These are phyloP conservation scores for Amniculicola lignicola DNA, from an alignment of 495 filamentous ascomycete species.

Conservation along the genomic window DNA sequence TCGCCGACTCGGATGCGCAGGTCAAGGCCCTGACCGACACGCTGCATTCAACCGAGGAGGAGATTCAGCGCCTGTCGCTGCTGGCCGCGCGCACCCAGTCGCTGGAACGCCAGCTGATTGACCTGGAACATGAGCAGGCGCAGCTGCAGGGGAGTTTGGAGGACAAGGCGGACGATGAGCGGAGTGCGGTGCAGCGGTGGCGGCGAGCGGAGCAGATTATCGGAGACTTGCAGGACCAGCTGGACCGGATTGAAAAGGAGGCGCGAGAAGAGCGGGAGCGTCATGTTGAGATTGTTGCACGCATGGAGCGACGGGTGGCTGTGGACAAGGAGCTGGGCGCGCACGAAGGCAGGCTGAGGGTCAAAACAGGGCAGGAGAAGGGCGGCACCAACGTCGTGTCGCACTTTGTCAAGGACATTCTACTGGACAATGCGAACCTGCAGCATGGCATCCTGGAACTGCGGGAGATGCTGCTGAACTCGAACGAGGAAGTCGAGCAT, in stretches of 20 bases:
- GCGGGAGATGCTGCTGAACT: slow-evolving; percentile 82
- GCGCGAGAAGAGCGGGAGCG: slow-evolving; percentile 76
- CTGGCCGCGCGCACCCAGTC: slow-evolving; percentile 70
- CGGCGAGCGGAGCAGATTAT: slow-evolving; percentile 74
- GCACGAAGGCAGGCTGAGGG: slow-evolving; percentile 73
- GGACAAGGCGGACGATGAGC: slow-evolving; percentile 65
- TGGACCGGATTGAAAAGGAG: slow-evolving; percentile 85
- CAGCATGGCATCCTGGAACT: slow-evolving; percentile 87
- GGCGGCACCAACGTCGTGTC: slow-evolving; percentile 68
- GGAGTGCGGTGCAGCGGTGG: slow-evolving; percentile 76
- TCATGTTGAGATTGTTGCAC: slow-evolving; percentile 73
- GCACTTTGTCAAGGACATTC: slow-evolving; percentile 90
- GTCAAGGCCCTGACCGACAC: slow-evolving; percentile 68
- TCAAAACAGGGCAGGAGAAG: slow-evolving; percentile 48
- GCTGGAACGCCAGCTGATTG: slow-evolving; percentile 71
- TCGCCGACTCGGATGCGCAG: slow-evolving; percentile 70
- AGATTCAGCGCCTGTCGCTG: slow-evolving; percentile 67
- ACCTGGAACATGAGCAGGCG: slow-evolving; percentile 77
- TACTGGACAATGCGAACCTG: slow-evolving; percentile 91
- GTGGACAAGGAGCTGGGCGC: slow-evolving; percentile 70
- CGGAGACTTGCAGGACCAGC: slow-evolving; percentile 71
- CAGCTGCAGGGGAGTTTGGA: slow-evolving; percentile 63
- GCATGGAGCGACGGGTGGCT: slow-evolving; percentile 71
- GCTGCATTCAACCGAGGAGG: slow-evolving; percentile 69
- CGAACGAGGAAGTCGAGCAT: slow-evolving; percentile 89